These are phyloP conservation scores for Pseudocercospora ulei DNA, from an alignment of 2,329 filamentous ascomycete genomes.

Conservation along the genomic window DNA sequence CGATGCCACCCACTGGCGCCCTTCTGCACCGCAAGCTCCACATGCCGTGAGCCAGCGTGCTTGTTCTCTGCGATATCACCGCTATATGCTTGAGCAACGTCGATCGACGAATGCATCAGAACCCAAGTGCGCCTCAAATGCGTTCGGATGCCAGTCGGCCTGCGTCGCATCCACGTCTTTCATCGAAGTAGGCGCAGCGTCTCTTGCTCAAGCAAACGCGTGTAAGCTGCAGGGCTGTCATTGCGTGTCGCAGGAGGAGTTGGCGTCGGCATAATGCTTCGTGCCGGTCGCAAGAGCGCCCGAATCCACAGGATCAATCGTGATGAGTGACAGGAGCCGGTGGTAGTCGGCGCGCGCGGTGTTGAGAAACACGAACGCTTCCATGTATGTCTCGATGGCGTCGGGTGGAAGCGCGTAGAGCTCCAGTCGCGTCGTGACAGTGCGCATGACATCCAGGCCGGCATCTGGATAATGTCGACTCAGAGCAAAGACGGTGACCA, in stretches of 20 bases:
- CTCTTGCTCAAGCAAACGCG: too few relatives aligned
- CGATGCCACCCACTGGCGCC: too few relatives aligned
- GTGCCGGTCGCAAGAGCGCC: background rate
- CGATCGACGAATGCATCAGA: too few relatives aligned
- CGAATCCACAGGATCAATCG: slow-evolving; percentile 1
- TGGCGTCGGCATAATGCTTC: background rate
- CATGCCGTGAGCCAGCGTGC: too few relatives aligned
- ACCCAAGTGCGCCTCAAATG: too few relatives aligned
- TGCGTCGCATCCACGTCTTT: too few relatives aligned
- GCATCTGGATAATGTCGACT: slow-evolving; percentile 8
- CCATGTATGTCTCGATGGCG: slow-evolving; percentile 11
- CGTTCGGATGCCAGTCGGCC: too few relatives aligned
- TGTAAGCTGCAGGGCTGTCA: too few relatives aligned
- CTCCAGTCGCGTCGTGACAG: slow-evolving; percentile 6
- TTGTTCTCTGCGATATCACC: too few relatives aligned
- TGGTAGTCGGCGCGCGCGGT: slow-evolving; percentile 14
- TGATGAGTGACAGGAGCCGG: slow-evolving; percentile 7
- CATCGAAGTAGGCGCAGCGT: too few relatives aligned
- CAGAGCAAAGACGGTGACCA: slow-evolving; percentile 16
- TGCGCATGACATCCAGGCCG: slow-evolving; percentile 10
- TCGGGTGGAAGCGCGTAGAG: slow-evolving; percentile 5
- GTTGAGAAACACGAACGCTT: slow-evolving; percentile 15
- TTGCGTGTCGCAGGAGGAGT: slow-evolving; percentile 3
- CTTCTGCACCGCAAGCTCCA: too few relatives aligned
- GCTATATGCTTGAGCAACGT: too few relatives aligned